Evolutionary conservation across 2,329 filamentous ascomycete genomes (phyloP).

Genomic region (Immersiporthe knoxdaviesiana): DNA sequence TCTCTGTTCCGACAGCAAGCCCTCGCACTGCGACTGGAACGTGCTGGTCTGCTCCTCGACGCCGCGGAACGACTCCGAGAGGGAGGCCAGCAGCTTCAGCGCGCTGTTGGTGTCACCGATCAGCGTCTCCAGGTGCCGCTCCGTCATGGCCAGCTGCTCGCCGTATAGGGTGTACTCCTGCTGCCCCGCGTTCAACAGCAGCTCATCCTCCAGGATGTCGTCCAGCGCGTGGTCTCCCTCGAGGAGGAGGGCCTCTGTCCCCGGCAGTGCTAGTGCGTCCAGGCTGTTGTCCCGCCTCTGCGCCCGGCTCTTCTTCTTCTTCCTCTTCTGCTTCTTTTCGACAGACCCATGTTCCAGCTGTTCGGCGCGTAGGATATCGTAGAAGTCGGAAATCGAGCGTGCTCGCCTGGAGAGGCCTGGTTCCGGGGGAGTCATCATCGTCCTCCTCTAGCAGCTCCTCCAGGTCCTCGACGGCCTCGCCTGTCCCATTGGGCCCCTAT

Average conservation of each 20-base stretch:
- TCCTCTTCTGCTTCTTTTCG: slow-evolving; percentile 42
- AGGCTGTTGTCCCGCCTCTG: slow-evolving; percentile 49
- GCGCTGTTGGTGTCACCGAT: slow-evolving; percentile 74
- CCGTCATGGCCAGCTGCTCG: slow-evolving; percentile 79
- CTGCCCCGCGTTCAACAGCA: slow-evolving; percentile 82
- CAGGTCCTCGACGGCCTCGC: slow-evolving; percentile 59
- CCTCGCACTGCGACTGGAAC: slow-evolving; percentile 91
- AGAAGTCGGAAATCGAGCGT: slow-evolving; percentile 80
- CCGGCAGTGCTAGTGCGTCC: slow-evolving; percentile 53
- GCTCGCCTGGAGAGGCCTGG: slow-evolving; percentile 68
- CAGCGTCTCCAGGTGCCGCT: slow-evolving; percentile 79
- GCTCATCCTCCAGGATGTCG: slow-evolving; percentile 66
- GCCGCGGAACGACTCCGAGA: slow-evolving; percentile 83
- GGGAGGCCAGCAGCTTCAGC: slow-evolving; percentile 72
- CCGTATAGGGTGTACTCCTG: slow-evolving; percentile 83
- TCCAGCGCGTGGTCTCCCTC: slow-evolving; percentile 40
- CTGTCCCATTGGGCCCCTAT: slow-evolving; percentile 58
- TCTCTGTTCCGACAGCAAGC: slow-evolving; percentile 79
- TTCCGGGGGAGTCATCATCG: slow-evolving; percentile 63
- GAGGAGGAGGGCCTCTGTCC: slow-evolving; percentile 33
- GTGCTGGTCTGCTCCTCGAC: slow-evolving; percentile 91
- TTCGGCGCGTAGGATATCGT: slow-evolving; percentile 59
- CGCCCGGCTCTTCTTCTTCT: slow-evolving; percentile 44
- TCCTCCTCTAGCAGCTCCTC: slow-evolving; percentile 63
- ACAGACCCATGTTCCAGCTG: slow-evolving; percentile 57